Evolutionary conservation across 257 asterid species (phyloP).

Genomic region (Linaria vulgaris): DNA sequence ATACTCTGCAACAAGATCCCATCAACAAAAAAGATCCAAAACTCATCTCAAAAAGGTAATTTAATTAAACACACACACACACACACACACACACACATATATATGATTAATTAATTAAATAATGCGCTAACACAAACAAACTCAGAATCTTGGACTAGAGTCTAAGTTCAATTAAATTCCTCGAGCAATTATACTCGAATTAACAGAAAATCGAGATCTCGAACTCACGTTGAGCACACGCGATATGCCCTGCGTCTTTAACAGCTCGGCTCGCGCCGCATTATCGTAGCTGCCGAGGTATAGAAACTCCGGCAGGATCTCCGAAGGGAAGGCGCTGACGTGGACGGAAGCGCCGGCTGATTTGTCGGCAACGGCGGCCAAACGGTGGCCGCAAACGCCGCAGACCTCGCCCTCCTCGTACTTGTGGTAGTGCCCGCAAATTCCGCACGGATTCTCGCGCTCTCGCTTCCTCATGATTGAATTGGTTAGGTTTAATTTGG

Average conservation of each 20-base stretch:
- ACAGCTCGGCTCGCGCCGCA: conserved; percentile 55
- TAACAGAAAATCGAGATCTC: no score
- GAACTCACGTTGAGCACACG: conserved; percentile 49
- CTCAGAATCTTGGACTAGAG: no score
- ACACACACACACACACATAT: no score
- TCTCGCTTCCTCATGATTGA: conserved; percentile 57
- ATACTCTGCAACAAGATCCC: no score
- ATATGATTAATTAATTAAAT: no score
- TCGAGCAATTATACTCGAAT: no score
- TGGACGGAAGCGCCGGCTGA: conserved; percentile 30
- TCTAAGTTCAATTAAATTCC: no score
- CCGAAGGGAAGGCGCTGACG: conserved; percentile 56
- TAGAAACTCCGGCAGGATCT: conserved; percentile 61
- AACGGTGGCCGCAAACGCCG: conserved; percentile 61
- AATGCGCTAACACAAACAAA: no score
- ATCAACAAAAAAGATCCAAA: no score
- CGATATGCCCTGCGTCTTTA: conserved; percentile 58
- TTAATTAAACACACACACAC: no score
- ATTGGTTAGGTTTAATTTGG: background rate
- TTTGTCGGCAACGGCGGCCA: conserved; percentile 38
- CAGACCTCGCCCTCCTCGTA: conserved; percentile 66
- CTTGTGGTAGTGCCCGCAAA: conserved; percentile 71
- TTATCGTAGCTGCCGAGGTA: conserved; percentile 60
- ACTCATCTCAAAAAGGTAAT: no score
- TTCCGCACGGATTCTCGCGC: conserved; percentile 61